Conservation (phyloP, 768 basidiomycete genomes). For the Cubamyces lactineus region DNA sequence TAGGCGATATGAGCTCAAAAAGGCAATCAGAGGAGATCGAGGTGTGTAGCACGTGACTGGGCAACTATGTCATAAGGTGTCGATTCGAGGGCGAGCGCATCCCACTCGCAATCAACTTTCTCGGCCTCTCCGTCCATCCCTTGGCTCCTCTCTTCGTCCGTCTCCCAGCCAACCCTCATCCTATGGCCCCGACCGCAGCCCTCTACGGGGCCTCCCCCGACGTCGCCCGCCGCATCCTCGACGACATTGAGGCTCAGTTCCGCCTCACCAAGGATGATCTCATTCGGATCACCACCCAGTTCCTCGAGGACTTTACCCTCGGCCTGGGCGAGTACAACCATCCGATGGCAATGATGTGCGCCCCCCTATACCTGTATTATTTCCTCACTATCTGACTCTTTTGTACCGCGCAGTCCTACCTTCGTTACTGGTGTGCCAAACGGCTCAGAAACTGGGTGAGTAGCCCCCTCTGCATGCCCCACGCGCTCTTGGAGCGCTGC, state of each 20-base stretch:
- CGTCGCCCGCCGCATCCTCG: slow-evolving; percentile 53
- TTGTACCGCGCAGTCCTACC: slow-evolving; percentile 63
- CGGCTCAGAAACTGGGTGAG: slow-evolving; percentile 90
- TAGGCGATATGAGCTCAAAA: slow-evolving; percentile 8
- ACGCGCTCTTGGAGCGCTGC: not conserved
- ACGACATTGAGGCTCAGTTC: slow-evolving; percentile 75
- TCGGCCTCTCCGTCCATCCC: slow-evolving; percentile 16
- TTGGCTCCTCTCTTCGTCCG: slow-evolving; percentile 6
- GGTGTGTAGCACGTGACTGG: slow-evolving; percentile 16
- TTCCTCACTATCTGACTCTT: not conserved
- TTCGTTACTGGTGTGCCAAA: slow-evolving; percentile 96
- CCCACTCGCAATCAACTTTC: slow-evolving; percentile 16
- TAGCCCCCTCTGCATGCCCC: not conserved
- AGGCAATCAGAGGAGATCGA: slow-evolving; percentile 14
- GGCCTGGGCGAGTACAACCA: slow-evolving; percentile 77
- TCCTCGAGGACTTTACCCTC: slow-evolving; percentile 76
- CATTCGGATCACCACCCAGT: slow-evolving; percentile 70
- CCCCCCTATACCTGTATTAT: slow-evolving; percentile 1
- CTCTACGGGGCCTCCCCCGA: slow-evolving; percentile 38
- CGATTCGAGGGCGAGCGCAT: slow-evolving; percentile 12
- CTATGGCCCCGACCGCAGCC: slow-evolving; percentile 46
- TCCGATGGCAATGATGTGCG: slow-evolving; percentile 92
- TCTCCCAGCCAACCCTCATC: not conserved
- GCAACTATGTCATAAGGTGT: slow-evolving; percentile 29
- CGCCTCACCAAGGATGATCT: slow-evolving; percentile 63